A percentile compares a stretch with the other conserved stretches of the same genome.
phyloP scores from a whole-genome alignment of 1,284 basidiomycete genomes.

The Heimioporus retisporus region DNA sequence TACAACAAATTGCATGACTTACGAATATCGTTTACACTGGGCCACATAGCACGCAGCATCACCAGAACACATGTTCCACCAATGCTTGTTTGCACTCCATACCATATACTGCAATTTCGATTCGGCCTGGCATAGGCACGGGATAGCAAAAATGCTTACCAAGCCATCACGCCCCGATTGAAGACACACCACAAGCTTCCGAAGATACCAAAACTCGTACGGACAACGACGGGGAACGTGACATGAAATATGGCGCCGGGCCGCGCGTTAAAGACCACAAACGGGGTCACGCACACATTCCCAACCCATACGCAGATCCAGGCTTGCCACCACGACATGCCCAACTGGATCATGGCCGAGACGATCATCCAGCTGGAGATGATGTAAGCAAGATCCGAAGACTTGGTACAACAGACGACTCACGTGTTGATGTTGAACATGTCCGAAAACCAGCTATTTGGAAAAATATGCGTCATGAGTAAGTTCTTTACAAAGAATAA shows the following conservation, averaged over 20 bases:
- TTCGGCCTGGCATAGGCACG: constrained; percentile 25
- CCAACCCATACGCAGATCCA: constrained; percentile 86
- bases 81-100: constrained; percentile 85
- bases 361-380: constrained; percentile 75
- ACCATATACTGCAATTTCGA: constrained; percentile 63
- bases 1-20: neutral
- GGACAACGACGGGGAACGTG: constrained; percentile 85
- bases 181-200: constrained; percentile 88
- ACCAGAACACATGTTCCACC: constrained; percentile 83
- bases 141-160: constrained; percentile 54
- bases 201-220: constrained; percentile 86
- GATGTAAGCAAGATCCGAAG: neutral
- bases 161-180: constrained; percentile 84
- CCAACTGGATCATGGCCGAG: constrained; percentile 80
- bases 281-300: constrained; percentile 76
- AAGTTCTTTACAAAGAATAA: constrained; percentile 2
- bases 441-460: constrained; percentile 80
- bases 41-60: constrained; percentile 81
- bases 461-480: constrained; percentile 4
- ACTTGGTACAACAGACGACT: constrained; percentile 41
- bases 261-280: constrained; percentile 85
- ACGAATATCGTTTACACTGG: constrained; percentile 77
- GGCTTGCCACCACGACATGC: constrained; percentile 87
- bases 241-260: constrained; percentile 85
- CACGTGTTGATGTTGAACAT: constrained; percentile 86